These are phyloP conservation scores for Boletellus ananas DNA, from an alignment of 768 basidiomycete species.

Conservation along the genomic window DNA sequence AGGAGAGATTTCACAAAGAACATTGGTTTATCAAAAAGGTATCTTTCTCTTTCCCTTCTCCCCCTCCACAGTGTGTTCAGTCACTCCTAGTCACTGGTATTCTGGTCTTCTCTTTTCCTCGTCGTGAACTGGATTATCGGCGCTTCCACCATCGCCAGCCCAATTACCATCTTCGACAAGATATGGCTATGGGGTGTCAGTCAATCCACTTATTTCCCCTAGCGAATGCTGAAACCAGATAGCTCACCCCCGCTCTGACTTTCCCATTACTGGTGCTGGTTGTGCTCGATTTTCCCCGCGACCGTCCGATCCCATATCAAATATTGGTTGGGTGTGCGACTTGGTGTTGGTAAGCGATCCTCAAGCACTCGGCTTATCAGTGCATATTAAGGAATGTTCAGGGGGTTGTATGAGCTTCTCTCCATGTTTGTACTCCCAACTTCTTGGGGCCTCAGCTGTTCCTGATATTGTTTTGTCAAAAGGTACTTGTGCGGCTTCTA, in stretches of 20 bases:
- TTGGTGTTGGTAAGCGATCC: constrained; percentile 55
- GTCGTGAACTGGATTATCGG: constrained; percentile 68
- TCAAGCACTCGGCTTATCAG: background rate
- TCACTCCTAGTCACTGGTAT: constrained; percentile 43
- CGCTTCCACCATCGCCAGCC: constrained; percentile 45
- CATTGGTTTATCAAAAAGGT: constrained; percentile 69
- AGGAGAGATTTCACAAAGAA: constrained; percentile 54
- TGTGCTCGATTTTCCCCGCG: constrained; percentile 68
- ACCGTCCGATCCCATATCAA: constrained; percentile 59
- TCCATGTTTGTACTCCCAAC: constrained; percentile 33
- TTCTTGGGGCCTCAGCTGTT: background rate
- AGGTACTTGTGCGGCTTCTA: constrained; percentile 46
- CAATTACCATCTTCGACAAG: constrained; percentile 48
- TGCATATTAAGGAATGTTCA: constrained; percentile 21
- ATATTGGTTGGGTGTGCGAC: constrained; percentile 50
- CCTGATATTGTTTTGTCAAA: constrained; percentile 9
- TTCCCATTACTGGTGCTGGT: constrained; percentile 64
- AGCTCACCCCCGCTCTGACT: constrained; percentile 58
- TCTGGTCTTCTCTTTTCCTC: constrained; percentile 63
- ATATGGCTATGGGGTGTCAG: constrained; percentile 57
- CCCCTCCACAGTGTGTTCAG: constrained; percentile 4
- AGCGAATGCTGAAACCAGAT: background rate
- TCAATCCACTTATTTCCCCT: constrained; percentile 14
- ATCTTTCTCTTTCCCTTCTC: background rate
- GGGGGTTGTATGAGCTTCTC: constrained; percentile 60